Evolutionary conservation across 2,329 filamentous ascomycete species (phyloP).

Genomic region (Colletotrichum musicola): DNA sequence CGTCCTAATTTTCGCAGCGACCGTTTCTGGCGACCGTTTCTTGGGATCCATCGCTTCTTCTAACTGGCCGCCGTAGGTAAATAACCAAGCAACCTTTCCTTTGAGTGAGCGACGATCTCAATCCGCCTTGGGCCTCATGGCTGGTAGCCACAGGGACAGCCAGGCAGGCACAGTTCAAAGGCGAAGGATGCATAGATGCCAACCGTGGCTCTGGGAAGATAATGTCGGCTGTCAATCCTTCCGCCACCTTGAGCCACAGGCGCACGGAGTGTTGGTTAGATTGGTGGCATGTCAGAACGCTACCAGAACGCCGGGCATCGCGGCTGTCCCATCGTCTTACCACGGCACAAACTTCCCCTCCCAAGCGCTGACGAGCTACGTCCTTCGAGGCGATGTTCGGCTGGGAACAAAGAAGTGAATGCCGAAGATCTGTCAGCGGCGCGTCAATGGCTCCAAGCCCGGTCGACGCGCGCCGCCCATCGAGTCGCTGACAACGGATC

Average conservation of each 20-base stretch:
- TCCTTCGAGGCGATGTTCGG: constrained; percentile 1
- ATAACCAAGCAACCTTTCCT: no score
- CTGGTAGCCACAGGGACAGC: no score
- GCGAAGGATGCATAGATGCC: neutral
- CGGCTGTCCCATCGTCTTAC: neutral
- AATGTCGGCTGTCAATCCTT: neutral
- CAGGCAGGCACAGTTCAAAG: no score
- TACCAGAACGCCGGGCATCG: constrained; percentile 8
- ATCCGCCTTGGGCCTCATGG: no score
- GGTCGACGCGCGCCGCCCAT: no score
- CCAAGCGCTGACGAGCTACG: constrained; percentile 7
- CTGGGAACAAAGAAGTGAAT: neutral
- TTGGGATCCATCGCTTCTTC: no score
- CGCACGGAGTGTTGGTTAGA: neutral
- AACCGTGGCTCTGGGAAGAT: constrained; percentile 15
- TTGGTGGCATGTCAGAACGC: neutral
- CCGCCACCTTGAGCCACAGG: constrained; percentile 11
- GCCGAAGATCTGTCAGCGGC: constrained; percentile 3
- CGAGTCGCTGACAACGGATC: constrained; percentile 31
- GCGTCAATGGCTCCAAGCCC: neutral
- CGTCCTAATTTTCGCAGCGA: neutral
- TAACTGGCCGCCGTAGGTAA: no score
- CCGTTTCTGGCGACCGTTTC: neutral
- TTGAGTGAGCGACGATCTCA: no score
- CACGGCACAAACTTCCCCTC: neutral